phyloP scores from a whole-genome alignment of 1,284 basidiomycete species.

The Marasmius fiardii region DNA sequence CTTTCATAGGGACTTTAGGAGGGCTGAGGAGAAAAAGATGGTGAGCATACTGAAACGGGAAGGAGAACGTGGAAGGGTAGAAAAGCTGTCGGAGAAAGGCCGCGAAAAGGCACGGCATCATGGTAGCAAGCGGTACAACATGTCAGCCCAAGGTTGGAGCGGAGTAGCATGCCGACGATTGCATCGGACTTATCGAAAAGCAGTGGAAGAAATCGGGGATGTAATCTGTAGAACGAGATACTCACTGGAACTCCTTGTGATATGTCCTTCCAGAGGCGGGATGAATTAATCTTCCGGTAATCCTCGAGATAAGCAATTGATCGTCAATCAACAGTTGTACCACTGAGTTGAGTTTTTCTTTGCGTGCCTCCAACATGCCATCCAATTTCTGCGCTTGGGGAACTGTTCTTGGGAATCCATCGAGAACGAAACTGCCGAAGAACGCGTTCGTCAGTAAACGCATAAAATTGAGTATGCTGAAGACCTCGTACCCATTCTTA shows the following conservation, averaged over 20 bases:
- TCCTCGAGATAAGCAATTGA: conserved; percentile 93
- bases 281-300: conserved; percentile 95
- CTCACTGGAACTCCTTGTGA: conserved; percentile 93
- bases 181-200: not conserved
- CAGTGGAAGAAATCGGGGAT: not conserved
- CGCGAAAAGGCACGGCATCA: not conserved
- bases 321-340: conserved; percentile 94
- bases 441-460: not conserved
- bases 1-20: conserved; percentile 91
- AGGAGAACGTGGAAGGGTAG: conserved; percentile 2
- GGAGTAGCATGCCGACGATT: not conserved
- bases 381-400: conserved; percentile 98
- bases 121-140: not conserved
- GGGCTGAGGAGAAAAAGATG: conserved; percentile 52
- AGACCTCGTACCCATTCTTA: conserved; percentile 80
- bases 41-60: not conserved
- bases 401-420: conserved; percentile 98
- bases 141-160: too few species aligned
- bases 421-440: conserved; percentile 83
- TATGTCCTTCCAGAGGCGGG: conserved; percentile 87
- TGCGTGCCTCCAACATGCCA: conserved; percentile 78
- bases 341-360: conserved; percentile 89
- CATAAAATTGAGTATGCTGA: not conserved
- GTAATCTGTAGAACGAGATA: conserved; percentile 17
- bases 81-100: not conserved